Base-by-base conservation (phyloP, 106 monocot genomes). In the Allium cepa region DNA sequence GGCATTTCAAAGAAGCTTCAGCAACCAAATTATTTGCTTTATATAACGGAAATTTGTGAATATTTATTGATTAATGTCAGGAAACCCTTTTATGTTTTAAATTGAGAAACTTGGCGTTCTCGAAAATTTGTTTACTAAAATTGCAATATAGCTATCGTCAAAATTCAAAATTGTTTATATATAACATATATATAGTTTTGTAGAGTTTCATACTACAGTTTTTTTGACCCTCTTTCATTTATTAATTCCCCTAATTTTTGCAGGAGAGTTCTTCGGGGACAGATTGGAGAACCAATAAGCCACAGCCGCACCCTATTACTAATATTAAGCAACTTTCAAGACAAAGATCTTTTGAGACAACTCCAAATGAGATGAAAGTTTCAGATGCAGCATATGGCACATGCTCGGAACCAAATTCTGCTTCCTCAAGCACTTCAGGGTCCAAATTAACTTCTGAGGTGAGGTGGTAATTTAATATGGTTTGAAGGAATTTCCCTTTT, bases 261-360 rank as follows among this genome's bases (percentile, higher is more conserved):
- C 71, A 93, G 93, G 93, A 96, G 75, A 82, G 83, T 62, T 70
- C 70, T 50, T 70, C 87, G 2, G 80, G 74, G 49, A 17, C 48
- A 49, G 85, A 86, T 53, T 82, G 85, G 95, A 85, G 82, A 63
- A 79, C 46, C 70, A 74, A 66, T 15, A 81, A 79, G 60, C 78
- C 77, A 11, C 85, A 85, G 57, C 49, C 63, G 9, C 60, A 70
- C 56, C 70, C 92, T 71, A 82, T 77, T 70, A 17, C 82, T 15
- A 58, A 60, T 68, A 65, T 64, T 26, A 84, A 82, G 68, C 80
- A 85, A 11, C 68, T 83, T 60, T 75, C 85, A 52, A 57, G 70
- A 4, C 87, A 99, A 72, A 61, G 62, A 53, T 83, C 92, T 45
- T 45, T 79, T 4, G 97, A 93, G 36, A 77, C 62, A 22, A 71